Evolutionary conservation across 208 protist genomes (phyloP).

Genomic region (Leishmania aethiopica): DNA sequence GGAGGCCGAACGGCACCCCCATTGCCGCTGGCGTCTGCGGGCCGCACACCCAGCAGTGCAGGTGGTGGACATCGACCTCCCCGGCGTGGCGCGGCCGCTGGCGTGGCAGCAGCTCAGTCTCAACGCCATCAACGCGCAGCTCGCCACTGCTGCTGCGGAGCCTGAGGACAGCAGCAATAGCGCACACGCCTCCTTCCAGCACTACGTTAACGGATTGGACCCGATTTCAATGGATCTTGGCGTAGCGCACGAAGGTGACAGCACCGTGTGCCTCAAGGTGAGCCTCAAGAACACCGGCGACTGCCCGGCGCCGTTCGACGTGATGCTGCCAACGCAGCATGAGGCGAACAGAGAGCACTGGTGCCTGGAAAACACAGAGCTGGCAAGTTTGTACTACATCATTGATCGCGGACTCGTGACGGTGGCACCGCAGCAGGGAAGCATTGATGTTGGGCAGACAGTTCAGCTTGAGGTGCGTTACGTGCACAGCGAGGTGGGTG

Average conservation of each 20-base stretch:
- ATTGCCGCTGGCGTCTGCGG: constrained; percentile 61
- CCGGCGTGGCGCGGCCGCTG: constrained; percentile 26
- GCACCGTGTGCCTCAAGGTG: constrained; percentile 46
- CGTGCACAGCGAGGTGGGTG: constrained; percentile 56
- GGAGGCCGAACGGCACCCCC: constrained; percentile 69
- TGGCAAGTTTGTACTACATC: constrained; percentile 74
- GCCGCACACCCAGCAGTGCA: constrained; percentile 79
- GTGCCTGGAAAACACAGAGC: constrained; percentile 79
- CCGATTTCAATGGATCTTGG: constrained; percentile 84
- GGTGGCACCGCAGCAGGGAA: constrained; percentile 60
- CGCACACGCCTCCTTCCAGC: constrained; percentile 66
- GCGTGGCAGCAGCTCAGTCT: constrained; percentile 79
- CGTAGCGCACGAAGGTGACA: constrained; percentile 42
- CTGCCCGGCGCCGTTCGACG: constrained; percentile 62
- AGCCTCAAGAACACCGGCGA: constrained; percentile 80
- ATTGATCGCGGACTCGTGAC: constrained; percentile 71
- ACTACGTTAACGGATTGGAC: constrained; percentile 72
- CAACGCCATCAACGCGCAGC: constrained; percentile 75
- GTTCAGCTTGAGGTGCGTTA: constrained; percentile 71
- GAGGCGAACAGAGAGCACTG: constrained; percentile 85
- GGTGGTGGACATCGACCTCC: constrained; percentile 76
- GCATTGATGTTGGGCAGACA: constrained; percentile 58
- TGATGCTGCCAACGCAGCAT: constrained; percentile 87
- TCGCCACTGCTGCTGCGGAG: constrained; percentile 52
- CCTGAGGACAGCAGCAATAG: constrained; percentile 28